Evolutionary conservation across 2,329 filamentous ascomycete species (phyloP).

Genomic region (Botrytis galanthina): DNA sequence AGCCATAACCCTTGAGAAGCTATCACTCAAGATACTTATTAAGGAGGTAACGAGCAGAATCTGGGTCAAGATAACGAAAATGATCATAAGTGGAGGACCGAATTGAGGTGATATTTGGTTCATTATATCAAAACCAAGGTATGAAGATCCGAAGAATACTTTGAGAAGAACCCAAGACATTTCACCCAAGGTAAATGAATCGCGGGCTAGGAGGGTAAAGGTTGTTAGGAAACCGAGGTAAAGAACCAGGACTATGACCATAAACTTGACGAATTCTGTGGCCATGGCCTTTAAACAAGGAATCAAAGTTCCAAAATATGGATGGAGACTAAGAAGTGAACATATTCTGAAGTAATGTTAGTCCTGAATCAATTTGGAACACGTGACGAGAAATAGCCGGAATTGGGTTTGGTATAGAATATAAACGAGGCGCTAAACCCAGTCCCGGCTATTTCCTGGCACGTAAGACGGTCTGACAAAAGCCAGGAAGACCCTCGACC

Average conservation of each 20-base stretch:
- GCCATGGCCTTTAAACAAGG: constrained; percentile 92
- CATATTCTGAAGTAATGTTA: constrained; percentile 58
- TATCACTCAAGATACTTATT: constrained; percentile 76
- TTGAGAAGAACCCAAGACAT: constrained; percentile 78
- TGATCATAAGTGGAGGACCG: constrained; percentile 41
- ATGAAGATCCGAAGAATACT: constrained; percentile 70
- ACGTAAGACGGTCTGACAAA: too few species aligned
- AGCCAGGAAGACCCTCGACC: too few species aligned
- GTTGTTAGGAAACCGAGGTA: constrained; percentile 90
- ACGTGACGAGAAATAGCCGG: too few species aligned
- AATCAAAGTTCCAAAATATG: constrained; percentile 87
- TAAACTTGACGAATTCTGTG: constrained; percentile 85
- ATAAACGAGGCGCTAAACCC: too few species aligned
- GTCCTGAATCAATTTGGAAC: neutral
- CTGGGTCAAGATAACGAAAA: constrained; percentile 75
- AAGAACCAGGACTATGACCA: constrained; percentile 63
- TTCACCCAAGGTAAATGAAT: constrained; percentile 59
- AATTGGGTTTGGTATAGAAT: too few species aligned
- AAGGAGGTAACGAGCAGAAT: constrained; percentile 77
- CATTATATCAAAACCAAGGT: constrained; percentile 37
- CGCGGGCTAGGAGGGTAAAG: constrained; percentile 74
- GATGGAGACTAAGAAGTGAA: constrained; percentile 80
- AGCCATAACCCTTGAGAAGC: constrained; percentile 46
- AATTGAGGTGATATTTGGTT: constrained; percentile 32
- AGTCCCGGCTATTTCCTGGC: too few species aligned